A percentile compares a stretch with the other conserved stretches of the same genome.
These are phyloP conservation scores for Collybiopsis luxurians DNA, from an alignment of 768 basidiomycete species.

Conservation along the genomic window DNA sequence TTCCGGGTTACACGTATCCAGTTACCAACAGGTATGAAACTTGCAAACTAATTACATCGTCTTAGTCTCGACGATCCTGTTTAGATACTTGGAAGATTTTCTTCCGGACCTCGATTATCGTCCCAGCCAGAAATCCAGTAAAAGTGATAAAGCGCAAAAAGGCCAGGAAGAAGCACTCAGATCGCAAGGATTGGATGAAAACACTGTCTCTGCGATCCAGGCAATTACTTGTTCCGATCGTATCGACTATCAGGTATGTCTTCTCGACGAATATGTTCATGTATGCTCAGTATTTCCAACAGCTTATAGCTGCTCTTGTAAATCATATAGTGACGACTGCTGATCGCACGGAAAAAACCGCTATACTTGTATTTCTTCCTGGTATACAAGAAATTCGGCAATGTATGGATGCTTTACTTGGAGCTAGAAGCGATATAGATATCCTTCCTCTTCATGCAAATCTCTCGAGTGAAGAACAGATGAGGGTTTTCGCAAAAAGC, in stretches of 20 bases:
- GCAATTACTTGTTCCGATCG: slow-evolving; percentile 56
- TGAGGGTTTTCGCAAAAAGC: slow-evolving; percentile 63
- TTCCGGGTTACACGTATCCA: slow-evolving; percentile 81
- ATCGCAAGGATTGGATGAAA: slow-evolving; percentile 48
- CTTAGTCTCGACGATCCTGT: background rate
- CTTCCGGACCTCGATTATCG: slow-evolving; percentile 56
- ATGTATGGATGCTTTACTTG: slow-evolving; percentile 61
- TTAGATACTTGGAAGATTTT: slow-evolving; percentile 82
- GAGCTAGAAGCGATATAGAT: slow-evolving; percentile 33
- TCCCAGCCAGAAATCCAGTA: slow-evolving; percentile 33
- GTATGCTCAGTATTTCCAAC: slow-evolving; percentile 4
- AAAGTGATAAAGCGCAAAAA: slow-evolving; percentile 34
- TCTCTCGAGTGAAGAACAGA: slow-evolving; percentile 81
- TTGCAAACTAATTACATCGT: background rate
- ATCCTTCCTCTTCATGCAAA: slow-evolving; percentile 88
- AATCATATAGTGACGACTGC: slow-evolving; percentile 54
- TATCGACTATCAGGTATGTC: slow-evolving; percentile 68
- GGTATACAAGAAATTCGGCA: slow-evolving; percentile 87
- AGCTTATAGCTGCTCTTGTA: slow-evolving; percentile 70
- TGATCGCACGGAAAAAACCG: slow-evolving; percentile 41
- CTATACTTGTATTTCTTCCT: slow-evolving; percentile 86
- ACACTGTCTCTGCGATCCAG: slow-evolving; percentile 52
- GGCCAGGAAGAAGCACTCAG: slow-evolving; percentile 47
- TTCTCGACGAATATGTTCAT: background rate
- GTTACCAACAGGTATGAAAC: slow-evolving; percentile 67